These are phyloP conservation scores for Candida mesenterica DNA, from an alignment of 1,139 yeast genomes.

Conservation along the genomic window DNA sequence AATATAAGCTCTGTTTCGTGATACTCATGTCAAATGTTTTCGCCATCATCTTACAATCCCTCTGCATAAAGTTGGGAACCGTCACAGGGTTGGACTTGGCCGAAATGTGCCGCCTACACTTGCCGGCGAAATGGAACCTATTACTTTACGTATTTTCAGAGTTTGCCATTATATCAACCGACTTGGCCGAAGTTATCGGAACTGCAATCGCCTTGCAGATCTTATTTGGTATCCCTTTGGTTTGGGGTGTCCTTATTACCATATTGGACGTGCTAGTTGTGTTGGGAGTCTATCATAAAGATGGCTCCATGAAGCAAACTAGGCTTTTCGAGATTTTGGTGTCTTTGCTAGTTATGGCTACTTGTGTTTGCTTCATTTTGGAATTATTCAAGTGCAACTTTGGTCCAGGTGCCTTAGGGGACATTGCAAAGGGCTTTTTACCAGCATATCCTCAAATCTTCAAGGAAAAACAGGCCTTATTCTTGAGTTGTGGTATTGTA, in stretches of 20 bases:
- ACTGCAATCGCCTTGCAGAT: slow-evolving; percentile 75
- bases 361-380: slow-evolving; percentile 64
- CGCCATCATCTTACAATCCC: slow-evolving; percentile 69
- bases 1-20: slow-evolving; percentile 61
- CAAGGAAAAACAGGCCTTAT: slow-evolving; percentile 56
- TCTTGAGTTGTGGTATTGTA: slow-evolving; percentile 67
- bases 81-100: slow-evolving; percentile 90
- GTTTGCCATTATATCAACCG: slow-evolving; percentile 87
- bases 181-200: slow-evolving; percentile 87
- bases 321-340: slow-evolving; percentile 68
- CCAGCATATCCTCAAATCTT: slow-evolving; percentile 52
- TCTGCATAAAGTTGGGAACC: slow-evolving; percentile 74
- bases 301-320: slow-evolving; percentile 65
- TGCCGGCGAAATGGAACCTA: slow-evolving; percentile 59
- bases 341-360: slow-evolving; percentile 56
- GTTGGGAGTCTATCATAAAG: slow-evolving; percentile 67
- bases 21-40: slow-evolving; percentile 64
- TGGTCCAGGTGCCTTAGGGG: slow-evolving; percentile 31
- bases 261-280: slow-evolving; percentile 71
- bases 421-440: slow-evolving; percentile 57
- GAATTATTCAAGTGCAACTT: slow-evolving; percentile 56
- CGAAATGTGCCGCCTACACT: slow-evolving; percentile 66
- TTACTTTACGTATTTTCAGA: slow-evolving; percentile 74
- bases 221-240: slow-evolving; percentile 62
- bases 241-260: slow-evolving; percentile 66